Evolutionary conservation across 164 flowering plant species (phyloP), one percentile per base, ranked within the genome.

Genomic region (Vitis cinerea): DNA sequence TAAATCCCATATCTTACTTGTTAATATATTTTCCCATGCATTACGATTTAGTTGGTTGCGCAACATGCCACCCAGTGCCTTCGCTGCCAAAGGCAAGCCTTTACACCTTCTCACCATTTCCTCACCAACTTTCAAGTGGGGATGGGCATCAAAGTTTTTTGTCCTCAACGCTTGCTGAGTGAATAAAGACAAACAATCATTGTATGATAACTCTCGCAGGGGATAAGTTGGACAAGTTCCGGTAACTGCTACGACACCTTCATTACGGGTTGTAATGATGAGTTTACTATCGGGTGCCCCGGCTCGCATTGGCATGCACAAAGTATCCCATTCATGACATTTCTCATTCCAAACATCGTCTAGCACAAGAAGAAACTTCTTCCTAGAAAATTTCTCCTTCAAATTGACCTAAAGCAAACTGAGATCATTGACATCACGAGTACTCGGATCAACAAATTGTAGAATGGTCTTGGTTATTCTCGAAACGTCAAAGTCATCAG

Each of bases 331-430:
- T 2, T 59, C 17, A 37, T 60, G 27, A 37, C 61, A 52, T 3
- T 61, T 27, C 16, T 61, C 61, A 27, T 47, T 56, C 79, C 82
- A 79, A 3, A 75, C 58, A 70, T 75, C 82, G 70, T 79, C 82
- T 5, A 75, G 15, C 13, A 79, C 79, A 44, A 75, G 8, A 1
- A 79, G 16, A 31, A 72, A 69, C 27, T 16, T 63, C 44, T 67
- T 62, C 0, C 31, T 48, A 1, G 3, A 8, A 4, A 74, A n/a
- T 4, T 7, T 10, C 14, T 68, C 50, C 27, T 44, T 48, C 12
- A 75, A 11, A 2, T 48, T 50, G 4, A 9, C 10, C 30, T 72
- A 69, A 14, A 74, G 73, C 4, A 13, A 0, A 10, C 64, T 29
- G 1, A 73, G n/a, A 31, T 64, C 50, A 5, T 27, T 19, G 2